These are phyloP conservation scores for Fusarium nygamai DNA, from an alignment of 2,329 filamentous ascomycete genomes.

Conservation along the genomic window DNA sequence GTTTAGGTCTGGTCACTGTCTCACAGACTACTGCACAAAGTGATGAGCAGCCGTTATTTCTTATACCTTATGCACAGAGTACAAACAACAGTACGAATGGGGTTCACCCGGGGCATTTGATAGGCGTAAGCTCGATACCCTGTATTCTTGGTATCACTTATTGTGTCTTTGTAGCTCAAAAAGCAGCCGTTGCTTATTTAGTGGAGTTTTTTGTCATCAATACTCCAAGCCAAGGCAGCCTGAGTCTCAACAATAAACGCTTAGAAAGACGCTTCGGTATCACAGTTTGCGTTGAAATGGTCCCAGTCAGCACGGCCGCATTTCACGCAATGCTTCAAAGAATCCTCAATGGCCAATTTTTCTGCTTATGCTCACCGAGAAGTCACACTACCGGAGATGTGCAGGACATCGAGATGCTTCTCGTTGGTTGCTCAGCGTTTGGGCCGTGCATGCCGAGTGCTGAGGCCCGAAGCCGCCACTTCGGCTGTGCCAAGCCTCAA, in stretches of 20 bases:
- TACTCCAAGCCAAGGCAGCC: not conserved
- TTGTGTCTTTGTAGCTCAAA: not conserved
- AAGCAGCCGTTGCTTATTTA: not conserved
- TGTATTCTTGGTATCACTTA: not conserved
- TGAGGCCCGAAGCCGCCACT: conserved; percentile 22
- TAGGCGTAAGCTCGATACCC: not conserved
- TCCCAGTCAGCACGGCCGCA: not conserved
- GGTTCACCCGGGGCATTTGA: not conserved
- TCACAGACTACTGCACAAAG: not conserved
- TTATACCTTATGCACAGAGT: not conserved
- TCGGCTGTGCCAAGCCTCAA: conserved; percentile 14
- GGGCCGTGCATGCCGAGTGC: conserved; percentile 1
- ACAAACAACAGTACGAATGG: not conserved
- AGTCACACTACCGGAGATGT: not conserved
- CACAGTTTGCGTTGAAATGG: not conserved
- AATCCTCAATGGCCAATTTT: not conserved
- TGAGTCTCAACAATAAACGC: not conserved
- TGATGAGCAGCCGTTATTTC: not conserved
- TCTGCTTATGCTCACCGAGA: not conserved
- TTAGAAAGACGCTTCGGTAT: not conserved
- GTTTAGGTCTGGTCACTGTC: not conserved
- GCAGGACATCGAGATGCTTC: not conserved
- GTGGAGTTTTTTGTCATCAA: not conserved
- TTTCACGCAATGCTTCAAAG: not conserved
- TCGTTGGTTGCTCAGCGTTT: conserved; percentile 6